These are phyloP conservation scores for Lavandula angustifolia DNA, from an alignment of 257 asterid species.

Conservation along the genomic window DNA sequence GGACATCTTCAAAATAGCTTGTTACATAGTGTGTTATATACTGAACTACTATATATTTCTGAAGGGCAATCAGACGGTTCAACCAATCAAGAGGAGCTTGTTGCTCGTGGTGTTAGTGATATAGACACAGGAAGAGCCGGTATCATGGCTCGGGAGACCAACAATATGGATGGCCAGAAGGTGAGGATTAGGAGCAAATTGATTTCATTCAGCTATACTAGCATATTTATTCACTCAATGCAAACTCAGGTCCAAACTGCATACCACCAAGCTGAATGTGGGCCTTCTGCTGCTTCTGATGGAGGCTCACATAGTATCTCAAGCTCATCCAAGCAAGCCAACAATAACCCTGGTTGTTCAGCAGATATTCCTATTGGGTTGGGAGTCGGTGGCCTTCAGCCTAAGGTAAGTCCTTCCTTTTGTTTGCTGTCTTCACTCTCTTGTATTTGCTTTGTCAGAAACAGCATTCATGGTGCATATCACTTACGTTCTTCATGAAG, in stretches of 20 bases:
- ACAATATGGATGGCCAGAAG: constrained; percentile 33
- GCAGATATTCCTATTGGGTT: constrained; percentile 71
- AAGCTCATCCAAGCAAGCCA: constrained; percentile 38
- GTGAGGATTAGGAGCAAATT: constrained; percentile 28
- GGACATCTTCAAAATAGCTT: background rate
- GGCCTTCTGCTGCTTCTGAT: constrained; percentile 37
- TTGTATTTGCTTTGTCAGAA: background rate
- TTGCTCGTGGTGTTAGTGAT: constrained; percentile 35
- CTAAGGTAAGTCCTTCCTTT: constrained; percentile 54
- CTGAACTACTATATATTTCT: constrained; percentile 19
- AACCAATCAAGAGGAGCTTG: constrained; percentile 41
- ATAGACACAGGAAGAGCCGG: constrained; percentile 33
- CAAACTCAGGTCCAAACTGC: constrained; percentile 39
- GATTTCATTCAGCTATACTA: constrained; percentile 12
- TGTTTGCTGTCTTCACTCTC: constrained; percentile 15
- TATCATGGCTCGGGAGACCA: constrained; percentile 17
- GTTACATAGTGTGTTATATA: background rate
- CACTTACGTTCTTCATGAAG: background rate
- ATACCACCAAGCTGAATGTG: constrained; percentile 27
- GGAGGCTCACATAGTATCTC: constrained; percentile 33
- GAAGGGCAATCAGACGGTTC: constrained; percentile 50
- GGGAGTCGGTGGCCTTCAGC: constrained; percentile 78
- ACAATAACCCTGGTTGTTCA: constrained; percentile 41
- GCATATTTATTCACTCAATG: constrained; percentile 25
- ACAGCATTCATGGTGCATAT: background rate